phyloP scores from a whole-genome alignment of 768 basidiomycete species.

The Chalciporus piperatus region DNA sequence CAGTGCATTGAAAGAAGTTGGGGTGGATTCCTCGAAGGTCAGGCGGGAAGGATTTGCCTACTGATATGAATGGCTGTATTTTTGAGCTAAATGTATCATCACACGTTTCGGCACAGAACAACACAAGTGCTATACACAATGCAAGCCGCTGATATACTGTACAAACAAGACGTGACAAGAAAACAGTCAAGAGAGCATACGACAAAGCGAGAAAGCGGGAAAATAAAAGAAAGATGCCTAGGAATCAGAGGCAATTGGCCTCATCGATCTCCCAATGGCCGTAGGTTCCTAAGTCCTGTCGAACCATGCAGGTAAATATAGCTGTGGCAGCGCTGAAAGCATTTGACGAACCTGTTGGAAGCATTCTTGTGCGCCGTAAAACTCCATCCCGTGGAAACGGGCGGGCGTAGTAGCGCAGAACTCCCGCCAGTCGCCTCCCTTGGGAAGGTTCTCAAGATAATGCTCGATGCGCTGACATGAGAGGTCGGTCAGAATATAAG shows the following conservation, averaged over 20 bases:
- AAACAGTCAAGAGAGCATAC: background rate
- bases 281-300: conserved; percentile 18
- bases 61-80: conserved; percentile 17
- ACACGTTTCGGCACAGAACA: background rate
- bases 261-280: conserved; percentile 29
- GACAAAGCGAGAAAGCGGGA: background rate
- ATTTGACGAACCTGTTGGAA: background rate
- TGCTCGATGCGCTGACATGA: conserved; percentile 24
- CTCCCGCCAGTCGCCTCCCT: conserved; percentile 27
- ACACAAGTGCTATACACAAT: background rate
- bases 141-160: background rate
- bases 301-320: background rate
- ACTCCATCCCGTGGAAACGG: conserved; percentile 22
- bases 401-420: conserved; percentile 36
- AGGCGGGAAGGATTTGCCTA: conserved; percentile 45
- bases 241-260: conserved; percentile 7
- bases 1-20: conserved; percentile 33
- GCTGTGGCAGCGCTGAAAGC: background rate
- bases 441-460: conserved; percentile 24
- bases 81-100: background rate
- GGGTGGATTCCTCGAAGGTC: conserved; percentile 33
- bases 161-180: background rate
- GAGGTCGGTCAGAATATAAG: background rate
- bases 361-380: conserved; percentile 18
- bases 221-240: background rate